A percentile compares a stretch with the other conserved stretches of the same genome.
These are phyloP conservation scores for Ceratocystis cubensis DNA, from an alignment of 2,329 filamentous ascomycete species.

Conservation along the genomic window DNA sequence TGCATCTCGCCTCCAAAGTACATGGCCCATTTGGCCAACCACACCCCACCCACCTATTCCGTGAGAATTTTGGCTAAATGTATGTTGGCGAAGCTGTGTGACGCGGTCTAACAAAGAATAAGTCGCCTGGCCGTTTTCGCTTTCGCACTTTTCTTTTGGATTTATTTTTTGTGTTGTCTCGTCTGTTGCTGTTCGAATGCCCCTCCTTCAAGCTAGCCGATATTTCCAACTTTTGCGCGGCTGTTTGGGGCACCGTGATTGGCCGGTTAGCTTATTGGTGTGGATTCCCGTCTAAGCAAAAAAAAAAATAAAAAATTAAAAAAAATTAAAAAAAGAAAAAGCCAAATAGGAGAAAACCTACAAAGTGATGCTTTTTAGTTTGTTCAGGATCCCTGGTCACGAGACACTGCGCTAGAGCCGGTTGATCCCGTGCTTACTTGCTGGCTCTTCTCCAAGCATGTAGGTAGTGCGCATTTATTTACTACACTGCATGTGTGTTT, in stretches of 20 bases:
- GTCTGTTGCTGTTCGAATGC: not conserved
- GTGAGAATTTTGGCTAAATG: no score
- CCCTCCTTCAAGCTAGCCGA: not conserved
- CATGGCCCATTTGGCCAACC: no score
- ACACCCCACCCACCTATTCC: no score
- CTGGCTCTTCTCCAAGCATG: not conserved
- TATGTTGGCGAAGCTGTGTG: no score
- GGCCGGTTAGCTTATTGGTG: not conserved
- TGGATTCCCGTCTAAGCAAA: not conserved
- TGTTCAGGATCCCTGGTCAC: not conserved
- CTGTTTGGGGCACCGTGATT: not conserved
- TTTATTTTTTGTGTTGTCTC: not conserved
- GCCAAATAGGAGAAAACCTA: no score
- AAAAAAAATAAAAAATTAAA: not conserved
- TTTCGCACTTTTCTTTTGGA: not conserved
- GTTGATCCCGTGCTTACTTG: conserved; percentile 32
- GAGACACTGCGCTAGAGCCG: conserved; percentile 29
- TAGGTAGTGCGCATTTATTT: not conserved
- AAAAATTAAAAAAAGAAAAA: no score
- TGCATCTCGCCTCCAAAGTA: not conserved
- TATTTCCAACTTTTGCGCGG: not conserved
- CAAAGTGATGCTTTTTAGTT: not conserved
- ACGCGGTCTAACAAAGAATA: not conserved
- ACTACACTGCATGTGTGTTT: no score
- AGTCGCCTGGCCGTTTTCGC: not conserved